These are phyloP conservation scores for Colletotrichum salicis DNA, from an alignment of 2,329 filamentous ascomycete genomes.

Conservation along the genomic window DNA sequence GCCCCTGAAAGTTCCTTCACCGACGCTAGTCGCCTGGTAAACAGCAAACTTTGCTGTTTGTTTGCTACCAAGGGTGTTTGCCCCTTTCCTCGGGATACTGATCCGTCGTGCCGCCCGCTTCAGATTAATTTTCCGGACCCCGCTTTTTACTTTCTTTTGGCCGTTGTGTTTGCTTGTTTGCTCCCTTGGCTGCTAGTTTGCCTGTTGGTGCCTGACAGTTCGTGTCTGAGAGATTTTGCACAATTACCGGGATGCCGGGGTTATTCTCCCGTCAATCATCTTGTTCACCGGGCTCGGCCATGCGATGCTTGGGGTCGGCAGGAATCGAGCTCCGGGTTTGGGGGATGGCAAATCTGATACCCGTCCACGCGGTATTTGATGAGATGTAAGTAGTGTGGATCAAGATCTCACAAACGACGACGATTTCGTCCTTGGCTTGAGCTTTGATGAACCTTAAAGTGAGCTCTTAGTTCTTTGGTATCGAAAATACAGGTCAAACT, in stretches of 20 bases:
- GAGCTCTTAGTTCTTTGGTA: neutral
- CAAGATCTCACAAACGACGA: too few species aligned
- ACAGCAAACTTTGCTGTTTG: neutral
- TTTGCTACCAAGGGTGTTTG: neutral
- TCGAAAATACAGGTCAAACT: neutral
- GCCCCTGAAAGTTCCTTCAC: neutral
- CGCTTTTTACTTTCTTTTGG: neutral
- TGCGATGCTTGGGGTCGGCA: neutral
- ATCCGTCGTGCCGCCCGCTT: neutral
- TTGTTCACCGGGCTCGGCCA: neutral
- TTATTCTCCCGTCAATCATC: neutral
- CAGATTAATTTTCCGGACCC: neutral
- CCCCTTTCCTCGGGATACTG: neutral
- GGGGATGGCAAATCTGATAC: neutral
- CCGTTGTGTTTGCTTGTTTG: neutral
- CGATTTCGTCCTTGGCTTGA: too few species aligned
- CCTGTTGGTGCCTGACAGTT: slow-evolving; percentile 21
- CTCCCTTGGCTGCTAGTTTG: neutral
- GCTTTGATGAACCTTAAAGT: neutral
- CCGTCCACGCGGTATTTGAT: too few species aligned
- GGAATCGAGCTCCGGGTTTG: neutral
- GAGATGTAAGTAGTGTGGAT: too few species aligned
- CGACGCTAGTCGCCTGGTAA: neutral
- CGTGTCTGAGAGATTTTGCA: neutral
- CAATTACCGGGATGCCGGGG: neutral